A percentile compares a stretch with the other conserved stretches of the same genome.
Conservation (phyloP, 2,329 filamentous ascomycete species). For the Pezicula neosporulosa region DNA sequence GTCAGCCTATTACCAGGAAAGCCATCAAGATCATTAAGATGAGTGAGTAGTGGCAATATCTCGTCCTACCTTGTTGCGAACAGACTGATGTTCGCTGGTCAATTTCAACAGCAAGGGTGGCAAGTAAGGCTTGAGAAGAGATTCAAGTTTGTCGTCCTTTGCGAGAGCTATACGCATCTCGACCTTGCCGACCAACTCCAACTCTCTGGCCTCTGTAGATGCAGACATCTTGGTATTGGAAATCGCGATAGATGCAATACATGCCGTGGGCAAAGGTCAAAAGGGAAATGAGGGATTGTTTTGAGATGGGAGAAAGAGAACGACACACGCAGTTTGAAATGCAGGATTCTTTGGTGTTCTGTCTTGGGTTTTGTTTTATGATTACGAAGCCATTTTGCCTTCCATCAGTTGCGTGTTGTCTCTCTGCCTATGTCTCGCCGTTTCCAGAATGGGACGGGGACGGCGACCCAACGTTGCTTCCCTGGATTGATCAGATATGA, state of each 20-base stretch:
- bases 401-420: not conserved
- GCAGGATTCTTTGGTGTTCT: not conserved
- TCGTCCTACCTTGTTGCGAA: conserved; percentile 66
- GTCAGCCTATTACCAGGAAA: conserved; percentile 11
- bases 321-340: not conserved
- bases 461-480: too few relatives aligned
- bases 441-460: too few relatives aligned
- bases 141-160: conserved; percentile 78
- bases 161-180: conserved; percentile 72
- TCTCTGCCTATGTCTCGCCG: too few relatives aligned
- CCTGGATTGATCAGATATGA: too few relatives aligned
- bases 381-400: not conserved
- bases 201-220: conserved; percentile 46
- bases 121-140: conserved; percentile 74
- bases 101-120: conserved; percentile 82
- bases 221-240: conserved; percentile 6
- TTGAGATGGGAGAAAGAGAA: not conserved
- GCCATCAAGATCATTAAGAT: conserved; percentile 20
- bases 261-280: not conserved
- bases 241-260: conserved; percentile 2
- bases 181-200: conserved; percentile 79
- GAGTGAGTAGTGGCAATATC: conserved; percentile 13
- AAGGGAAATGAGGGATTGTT: not conserved
- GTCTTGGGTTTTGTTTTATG: not conserved
- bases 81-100: conserved; percentile 72